These are phyloP conservation scores for Micromonas pusilla DNA, from an alignment of 139 green algal genomes.

Conservation along the genomic window DNA sequence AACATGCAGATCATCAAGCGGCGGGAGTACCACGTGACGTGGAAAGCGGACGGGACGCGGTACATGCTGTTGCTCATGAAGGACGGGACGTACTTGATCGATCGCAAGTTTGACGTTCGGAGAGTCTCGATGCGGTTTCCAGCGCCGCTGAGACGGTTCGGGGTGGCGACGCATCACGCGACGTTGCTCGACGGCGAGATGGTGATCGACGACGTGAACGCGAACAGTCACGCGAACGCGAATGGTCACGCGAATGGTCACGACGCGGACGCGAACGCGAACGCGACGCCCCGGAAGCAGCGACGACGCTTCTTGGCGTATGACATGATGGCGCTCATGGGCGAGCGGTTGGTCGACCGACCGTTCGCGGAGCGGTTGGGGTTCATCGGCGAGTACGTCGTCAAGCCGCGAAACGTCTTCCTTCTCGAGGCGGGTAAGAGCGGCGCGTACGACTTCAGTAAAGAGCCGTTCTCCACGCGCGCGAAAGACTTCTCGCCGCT, in stretches of 20 bases:
- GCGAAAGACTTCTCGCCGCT: constrained; percentile 86
- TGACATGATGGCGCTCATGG: constrained; percentile 71
- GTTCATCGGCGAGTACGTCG: constrained; percentile 46
- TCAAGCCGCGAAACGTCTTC: constrained; percentile 41
- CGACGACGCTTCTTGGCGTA: constrained; percentile 61
- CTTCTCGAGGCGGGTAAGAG: constrained; percentile 35
- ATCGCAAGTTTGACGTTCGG: constrained; percentile 62
- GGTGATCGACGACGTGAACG: constrained; percentile 71
- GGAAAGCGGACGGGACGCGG: constrained; percentile 95
- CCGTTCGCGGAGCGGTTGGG: constrained; percentile 34
- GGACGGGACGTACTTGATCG: constrained; percentile 81
- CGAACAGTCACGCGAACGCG: constrained; percentile 42
- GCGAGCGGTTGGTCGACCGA: constrained; percentile 9
- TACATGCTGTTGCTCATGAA: constrained; percentile 80
- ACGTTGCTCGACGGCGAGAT: constrained; percentile 96
- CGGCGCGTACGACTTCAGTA: constrained; percentile 11
- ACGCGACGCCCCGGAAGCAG: constrained; percentile 32
- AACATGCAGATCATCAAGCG: constrained; percentile 2
- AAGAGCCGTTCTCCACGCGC: constrained; percentile 47
- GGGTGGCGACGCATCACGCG: constrained; percentile 22
- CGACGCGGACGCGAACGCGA: background rate
- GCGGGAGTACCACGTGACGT: constrained; percentile 72
- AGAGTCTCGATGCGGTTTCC: constrained; percentile 67
- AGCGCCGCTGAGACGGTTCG: background rate
- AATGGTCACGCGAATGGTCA: background rate